Evolutionary conservation across 192 early-diverging fungal genomes (phyloP), one percentile per base, ranked within the genome.

Genomic region (Coemansia sp.): DNA sequence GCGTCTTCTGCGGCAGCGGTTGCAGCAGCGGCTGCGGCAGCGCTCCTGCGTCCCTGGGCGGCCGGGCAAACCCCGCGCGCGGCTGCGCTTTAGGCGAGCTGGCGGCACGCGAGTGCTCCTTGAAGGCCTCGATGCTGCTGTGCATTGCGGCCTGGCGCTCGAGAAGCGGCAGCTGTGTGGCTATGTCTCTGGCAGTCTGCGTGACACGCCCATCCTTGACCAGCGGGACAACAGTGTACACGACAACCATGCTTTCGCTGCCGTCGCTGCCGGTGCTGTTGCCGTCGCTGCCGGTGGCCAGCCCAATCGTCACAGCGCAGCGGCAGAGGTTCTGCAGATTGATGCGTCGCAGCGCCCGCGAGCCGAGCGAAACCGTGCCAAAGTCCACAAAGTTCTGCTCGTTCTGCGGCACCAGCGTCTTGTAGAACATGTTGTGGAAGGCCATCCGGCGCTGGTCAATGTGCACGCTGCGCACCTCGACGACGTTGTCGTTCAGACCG

Each of bases 401-500:
- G 57, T 86, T 88, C 44, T 64, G n/a, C 90, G 87, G 42, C 86
- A 97, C 55, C 92, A 81, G 71, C 90, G 93, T 68, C 49, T 94
- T 87, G 83, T 99, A 99, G 57, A 97, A 99, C 22, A 99, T 69
- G 11, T 95, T 95, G 77, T 99, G 97, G 76, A 94, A 97, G 0
- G 97, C 98, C 42, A 99, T 91, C n/a, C 93, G 86, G 64, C 95
- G 92, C 69, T 95, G 93, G 84, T 99, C 97, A 59, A 99, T 93
- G 65, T 99, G 97, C 10, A 88, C 94, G 54, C 95, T 95, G 53
- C 89, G 87, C 19, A 99, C 93, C 61, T 96, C 92, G 19, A 99
- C 89, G 25, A 91, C 90, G 73, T 91, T 89, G 76, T 95, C 92
- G 78, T 98, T 95, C 65, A 90, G 87, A 12, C 90, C 86, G 69